These are phyloP conservation scores for Lepidopterella palustris DNA, from an alignment of 495 filamentous ascomycete genomes.

Conservation along the genomic window DNA sequence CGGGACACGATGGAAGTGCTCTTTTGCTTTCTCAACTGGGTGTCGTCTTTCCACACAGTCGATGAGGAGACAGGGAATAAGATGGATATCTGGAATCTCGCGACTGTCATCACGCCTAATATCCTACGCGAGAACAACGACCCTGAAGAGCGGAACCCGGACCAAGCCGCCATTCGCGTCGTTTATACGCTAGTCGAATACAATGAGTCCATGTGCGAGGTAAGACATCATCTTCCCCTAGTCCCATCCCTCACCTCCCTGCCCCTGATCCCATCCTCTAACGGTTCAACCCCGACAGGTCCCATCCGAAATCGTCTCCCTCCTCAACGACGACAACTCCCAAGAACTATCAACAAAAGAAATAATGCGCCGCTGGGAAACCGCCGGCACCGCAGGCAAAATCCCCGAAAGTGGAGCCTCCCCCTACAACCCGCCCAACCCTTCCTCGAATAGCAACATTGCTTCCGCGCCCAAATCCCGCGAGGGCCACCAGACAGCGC, in stretches of 20 bases:
- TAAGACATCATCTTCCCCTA: slow-evolving; percentile 43
- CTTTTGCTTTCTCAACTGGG: slow-evolving; percentile 96
- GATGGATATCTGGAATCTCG: slow-evolving; percentile 98
- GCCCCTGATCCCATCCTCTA: not conserved
- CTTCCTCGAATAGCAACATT: too few species aligned
- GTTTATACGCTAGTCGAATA: slow-evolving; percentile 82
- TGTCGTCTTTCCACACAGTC: slow-evolving; percentile 90
- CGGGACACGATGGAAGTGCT: slow-evolving; percentile 92
- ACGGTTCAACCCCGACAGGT: slow-evolving; percentile 53
- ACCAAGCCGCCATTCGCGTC: slow-evolving; percentile 66
- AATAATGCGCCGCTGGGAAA: slow-evolving; percentile 68
- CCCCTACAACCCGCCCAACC: slow-evolving; percentile 44
- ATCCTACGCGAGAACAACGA: slow-evolving; percentile 69
- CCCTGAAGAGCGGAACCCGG: slow-evolving; percentile 46
- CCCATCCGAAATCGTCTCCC: slow-evolving; percentile 80
- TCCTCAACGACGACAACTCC: slow-evolving; percentile 73
- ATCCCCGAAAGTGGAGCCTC: slow-evolving; percentile 31
- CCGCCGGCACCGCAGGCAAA: slow-evolving; percentile 69
- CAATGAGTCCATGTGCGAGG: slow-evolving; percentile 95
- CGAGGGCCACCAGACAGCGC: slow-evolving; percentile 44
- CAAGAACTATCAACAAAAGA: slow-evolving; percentile 93
- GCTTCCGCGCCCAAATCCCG: slow-evolving; percentile 40
- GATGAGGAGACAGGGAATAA: slow-evolving; percentile 91
- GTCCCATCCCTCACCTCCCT: not conserved
- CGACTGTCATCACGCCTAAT: slow-evolving; percentile 97